Base-by-base conservation (phyloP, 352 stramenopile genomes). In the Phytophthora ramorum region DNA sequence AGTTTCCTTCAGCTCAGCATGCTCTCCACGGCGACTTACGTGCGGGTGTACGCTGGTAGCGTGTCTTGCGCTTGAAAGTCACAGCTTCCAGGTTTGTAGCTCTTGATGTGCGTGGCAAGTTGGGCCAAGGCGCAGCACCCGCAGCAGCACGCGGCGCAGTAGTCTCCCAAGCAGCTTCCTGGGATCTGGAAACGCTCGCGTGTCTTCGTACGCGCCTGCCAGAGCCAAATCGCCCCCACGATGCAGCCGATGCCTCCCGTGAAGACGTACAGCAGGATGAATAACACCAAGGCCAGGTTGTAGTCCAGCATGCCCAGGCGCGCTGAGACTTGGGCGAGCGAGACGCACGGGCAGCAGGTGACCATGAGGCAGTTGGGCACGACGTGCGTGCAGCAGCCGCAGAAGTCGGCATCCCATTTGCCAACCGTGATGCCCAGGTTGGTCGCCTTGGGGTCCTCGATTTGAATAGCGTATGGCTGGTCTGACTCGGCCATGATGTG, bases 361-460 rank as follows among this genome's bases (percentile, higher is more conserved):
- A 58, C 56, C 72, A 83, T 79, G 56, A 76, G 40, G 37, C 62
- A 68, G 61, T 89, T 89, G 52, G 79, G 77, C 24, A 83, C 62
- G 26, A 64, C 48, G 40, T 76, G 51, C 13, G 60, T 62, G 54
- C 68, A 76, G 65, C 78, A 89, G 49, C 55, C 70, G 40, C 53
- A 86, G 45, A 87, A 71, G 7, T n/a, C 56, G 3, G 46, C 66
- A 0, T 74, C 70, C 75, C 72, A 83, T 40, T 63, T 63, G 22
- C 68, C 62, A 19, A 63, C 20, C 1, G 53, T 54, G 35, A 74
- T 71, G 7, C 48, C 55, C 58, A 78, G 67, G 50, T 72, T 34
- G n/a, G 26, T 32, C 2, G 4, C 37, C 37, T 58, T 65, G 9
- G 28, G 38, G 17, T 70, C 66, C 17, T 70, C 66, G 22, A 70